These are phyloP conservation scores for Globisporangium parvum DNA, from an alignment of 352 stramenopile species.

Conservation along the genomic window DNA sequence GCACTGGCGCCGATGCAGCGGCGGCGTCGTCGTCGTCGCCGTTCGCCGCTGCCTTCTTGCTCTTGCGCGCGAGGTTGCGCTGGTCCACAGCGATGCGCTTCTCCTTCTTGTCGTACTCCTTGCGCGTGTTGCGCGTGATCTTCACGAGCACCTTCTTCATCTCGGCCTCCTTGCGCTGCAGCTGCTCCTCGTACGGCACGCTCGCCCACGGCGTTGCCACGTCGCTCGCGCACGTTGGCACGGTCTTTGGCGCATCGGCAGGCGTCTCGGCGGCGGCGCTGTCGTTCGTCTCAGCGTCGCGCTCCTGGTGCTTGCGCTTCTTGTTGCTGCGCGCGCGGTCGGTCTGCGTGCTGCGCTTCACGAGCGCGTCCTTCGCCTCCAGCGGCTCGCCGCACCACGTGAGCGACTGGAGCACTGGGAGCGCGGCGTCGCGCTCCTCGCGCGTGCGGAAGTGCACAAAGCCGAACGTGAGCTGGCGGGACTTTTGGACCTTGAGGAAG, in stretches of 20 bases:
- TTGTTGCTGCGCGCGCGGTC: slow-evolving; percentile 9
- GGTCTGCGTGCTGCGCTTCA: slow-evolving; percentile 44
- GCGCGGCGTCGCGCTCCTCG: slow-evolving; percentile 48
- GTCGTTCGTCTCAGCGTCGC: slow-evolving; percentile 10
- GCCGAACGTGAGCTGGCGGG: slow-evolving; percentile 69
- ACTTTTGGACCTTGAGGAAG: slow-evolving; percentile 77
- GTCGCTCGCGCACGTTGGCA: slow-evolving; percentile 49
- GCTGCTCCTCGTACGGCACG: slow-evolving; percentile 75
- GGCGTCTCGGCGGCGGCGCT: neutral
- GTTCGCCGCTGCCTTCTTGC: slow-evolving; percentile 13
- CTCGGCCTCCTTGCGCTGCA: slow-evolving; percentile 79
- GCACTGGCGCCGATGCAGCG: neutral
- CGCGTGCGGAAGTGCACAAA: slow-evolving; percentile 67
- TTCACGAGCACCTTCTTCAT: slow-evolving; percentile 89
- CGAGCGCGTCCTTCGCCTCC: slow-evolving; percentile 72
- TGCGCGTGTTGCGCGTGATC: slow-evolving; percentile 77
- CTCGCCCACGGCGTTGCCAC: slow-evolving; percentile 80
- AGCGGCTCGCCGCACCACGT: slow-evolving; percentile 64
- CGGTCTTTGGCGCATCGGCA: slow-evolving; percentile 3
- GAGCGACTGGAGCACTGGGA: slow-evolving; percentile 41
- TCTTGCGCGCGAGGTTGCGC: slow-evolving; percentile 56
- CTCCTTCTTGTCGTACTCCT: slow-evolving; percentile 86
- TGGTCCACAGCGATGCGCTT: slow-evolving; percentile 60
- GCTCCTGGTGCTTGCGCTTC: slow-evolving; percentile 24
- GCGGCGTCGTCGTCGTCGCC: slow-evolving; percentile 38